phyloP scores from a whole-genome alignment of 257 asterid species.

The Euphrasia confusa region DNA sequence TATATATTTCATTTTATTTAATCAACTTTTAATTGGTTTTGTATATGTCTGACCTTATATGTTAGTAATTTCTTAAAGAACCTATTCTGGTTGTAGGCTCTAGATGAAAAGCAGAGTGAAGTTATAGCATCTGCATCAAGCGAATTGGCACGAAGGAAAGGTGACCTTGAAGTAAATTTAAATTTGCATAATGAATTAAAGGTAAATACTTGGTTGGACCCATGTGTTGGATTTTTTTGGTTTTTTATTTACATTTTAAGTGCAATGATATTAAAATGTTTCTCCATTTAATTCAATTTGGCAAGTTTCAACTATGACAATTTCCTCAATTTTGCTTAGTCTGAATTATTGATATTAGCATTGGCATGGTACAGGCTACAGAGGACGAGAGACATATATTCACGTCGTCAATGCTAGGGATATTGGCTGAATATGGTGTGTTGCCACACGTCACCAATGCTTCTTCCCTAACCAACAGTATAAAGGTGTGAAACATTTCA shows the following conservation, averaged over 20 bases:
- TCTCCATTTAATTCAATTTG: not conserved
- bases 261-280: conserved; percentile 5
- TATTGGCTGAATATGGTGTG: conserved; percentile 77
- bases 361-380: conserved; percentile 47
- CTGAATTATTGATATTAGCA: conserved; percentile 23
- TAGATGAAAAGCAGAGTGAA: conserved; percentile 93
- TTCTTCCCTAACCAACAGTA: conserved; percentile 66
- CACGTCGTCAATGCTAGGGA: conserved; percentile 63
- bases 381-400: conserved; percentile 77
- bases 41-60: not conserved
- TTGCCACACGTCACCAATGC: conserved; percentile 86
- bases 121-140: conserved; percentile 78
- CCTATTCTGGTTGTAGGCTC: conserved; percentile 47
- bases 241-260: not conserved
- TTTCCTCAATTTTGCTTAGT: not conserved
- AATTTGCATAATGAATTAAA: conserved; percentile 80
- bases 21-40: conserved; percentile 5
- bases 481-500: conserved; percentile 49
- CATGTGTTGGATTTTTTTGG: not conserved
- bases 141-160: conserved; percentile 83
- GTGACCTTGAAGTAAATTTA: conserved; percentile 86
- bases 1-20: conserved; percentile 11
- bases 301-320: conserved; percentile 1
- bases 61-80: not conserved
- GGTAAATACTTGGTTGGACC: conserved; percentile 43